These are phyloP conservation scores for Thinopyrum elongatum DNA, from an alignment of 176 grass and related monocot genomes.

Conservation along the genomic window DNA sequence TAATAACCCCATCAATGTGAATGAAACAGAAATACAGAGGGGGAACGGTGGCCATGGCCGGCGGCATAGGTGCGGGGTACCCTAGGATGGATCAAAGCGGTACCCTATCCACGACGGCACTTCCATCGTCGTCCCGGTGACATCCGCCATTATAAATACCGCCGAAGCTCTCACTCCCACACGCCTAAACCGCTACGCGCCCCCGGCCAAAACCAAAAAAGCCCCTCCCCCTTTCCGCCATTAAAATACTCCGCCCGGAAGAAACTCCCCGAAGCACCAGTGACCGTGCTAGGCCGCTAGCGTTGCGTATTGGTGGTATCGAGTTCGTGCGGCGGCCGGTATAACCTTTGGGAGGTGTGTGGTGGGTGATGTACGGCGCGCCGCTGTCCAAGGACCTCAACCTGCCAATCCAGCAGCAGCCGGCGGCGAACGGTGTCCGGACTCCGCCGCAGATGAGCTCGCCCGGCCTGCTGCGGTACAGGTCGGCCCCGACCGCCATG, in stretches of 20 bases:
- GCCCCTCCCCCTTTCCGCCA: not conserved
- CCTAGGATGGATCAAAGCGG: not conserved
- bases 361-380: slow-evolving; percentile 71
- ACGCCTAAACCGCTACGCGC: slow-evolving; percentile 8
- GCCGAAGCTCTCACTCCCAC: slow-evolving; percentile 31
- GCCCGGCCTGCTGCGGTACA: slow-evolving; percentile 69
- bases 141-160: slow-evolving; percentile 50
- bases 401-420: slow-evolving; percentile 43
- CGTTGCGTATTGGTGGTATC: not conserved
- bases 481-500: slow-evolving; percentile 77
- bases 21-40: not conserved
- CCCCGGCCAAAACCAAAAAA: slow-evolving; percentile 1
- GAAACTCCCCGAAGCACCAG: slow-evolving; percentile 10
- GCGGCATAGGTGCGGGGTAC: not conserved
- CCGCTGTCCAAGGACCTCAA: slow-evolving; percentile 79
- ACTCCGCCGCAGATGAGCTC: slow-evolving; percentile 66
- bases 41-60: slow-evolving; percentile 14
- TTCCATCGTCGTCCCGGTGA: slow-evolving; percentile 19
- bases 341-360: not conserved
- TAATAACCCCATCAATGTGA: not conserved
- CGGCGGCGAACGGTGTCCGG: not conserved
- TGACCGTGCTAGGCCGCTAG: not conserved
- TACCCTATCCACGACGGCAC: slow-evolving; percentile 24
- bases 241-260: not conserved
- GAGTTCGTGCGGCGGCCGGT: not conserved